Conservation (phyloP, 345 rosid genomes). For the Linum usitatissimum region DNA sequence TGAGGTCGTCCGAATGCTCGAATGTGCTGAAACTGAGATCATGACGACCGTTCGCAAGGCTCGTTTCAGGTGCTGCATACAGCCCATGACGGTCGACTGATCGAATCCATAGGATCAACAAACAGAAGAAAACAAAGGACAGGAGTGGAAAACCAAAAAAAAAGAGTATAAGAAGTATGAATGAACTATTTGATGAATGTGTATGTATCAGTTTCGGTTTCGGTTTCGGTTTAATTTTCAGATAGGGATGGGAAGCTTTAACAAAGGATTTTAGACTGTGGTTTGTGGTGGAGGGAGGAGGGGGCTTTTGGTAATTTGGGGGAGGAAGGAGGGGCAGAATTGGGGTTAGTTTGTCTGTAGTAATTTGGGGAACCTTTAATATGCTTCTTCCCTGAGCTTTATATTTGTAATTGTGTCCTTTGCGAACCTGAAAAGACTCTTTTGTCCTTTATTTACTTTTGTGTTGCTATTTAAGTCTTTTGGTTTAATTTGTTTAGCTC, state of each 20-base stretch:
- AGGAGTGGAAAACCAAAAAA: not conserved
- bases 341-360: too few relatives aligned
- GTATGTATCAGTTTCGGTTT: not conserved
- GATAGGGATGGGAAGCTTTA: not conserved
- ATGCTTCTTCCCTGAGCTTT: too few relatives aligned
- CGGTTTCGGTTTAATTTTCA: not conserved
- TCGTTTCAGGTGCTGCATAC: constrained; percentile 26
- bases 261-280: not conserved
- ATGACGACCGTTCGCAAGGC: constrained; percentile 24
- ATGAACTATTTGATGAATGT: not conserved
- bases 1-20: constrained; percentile 21
- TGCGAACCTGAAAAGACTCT: too few relatives aligned
- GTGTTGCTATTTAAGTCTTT: too few relatives aligned
- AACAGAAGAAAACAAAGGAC: not conserved
- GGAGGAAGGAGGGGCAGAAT: too few relatives aligned
- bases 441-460: too few relatives aligned
- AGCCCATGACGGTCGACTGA: constrained; percentile 22
- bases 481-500: too few relatives aligned
- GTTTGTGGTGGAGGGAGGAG: not conserved
- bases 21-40: constrained; percentile 20
- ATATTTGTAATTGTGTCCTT: too few relatives aligned
- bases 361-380: too few relatives aligned
- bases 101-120: too few relatives aligned
- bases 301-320: not conserved
- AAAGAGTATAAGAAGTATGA: not conserved